Evolutionary conservation across 306 rosid species (phyloP), one percentile per base, ranked within the genome.

Genomic region (Cyclanthera cordifolia): DNA sequence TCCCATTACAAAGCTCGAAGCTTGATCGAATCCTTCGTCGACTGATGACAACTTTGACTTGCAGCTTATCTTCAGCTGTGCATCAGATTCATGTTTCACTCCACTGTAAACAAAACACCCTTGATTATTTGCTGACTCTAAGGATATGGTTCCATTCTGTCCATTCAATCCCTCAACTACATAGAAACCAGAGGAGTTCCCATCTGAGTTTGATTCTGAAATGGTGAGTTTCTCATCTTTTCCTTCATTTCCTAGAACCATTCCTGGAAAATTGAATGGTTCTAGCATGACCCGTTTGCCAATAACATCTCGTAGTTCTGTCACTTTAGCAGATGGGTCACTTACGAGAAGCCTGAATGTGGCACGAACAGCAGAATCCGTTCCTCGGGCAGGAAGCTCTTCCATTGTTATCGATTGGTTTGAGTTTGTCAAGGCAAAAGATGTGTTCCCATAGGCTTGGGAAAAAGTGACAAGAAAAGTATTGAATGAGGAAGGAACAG

Each of bases 151-250:
- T 53, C 3, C 88, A 2, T 75, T 57, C 16, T 15, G 37, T 56
- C 96, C 88, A 67, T 90, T 88, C 84, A 94, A 78, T 69, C 97
- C 97, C 4, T 78, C 66, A 70, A 78, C 81, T 63, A 82, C n/a
- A 30, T 24, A 77, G 56, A 90, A 94, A 50, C 64, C 72, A 25
- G 82, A 72, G 41, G 57, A 76, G 53, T 79, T 66, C 39, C 74
- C 53, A 15, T 41, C 7, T 4, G 83, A 79, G 59, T 19, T 19
- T 34, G 84, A 68, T 75, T 76, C 79, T 14, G 59, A 75, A 21
- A 88, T 57, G 21, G n/a, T 20, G 16, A 94, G 88, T 51, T 82
- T 70, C 2, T 79, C 23, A 10, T 77, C 77, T 58, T 70, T 60
- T 70, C 85, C 97, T 63, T 76, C 75, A 50, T 83, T 83, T 34